Percentiles rank a stretch among this genome's conserved stretches.
Conservation (phyloP, 2,329 filamentous ascomycete species). For the Colletotrichum navitas region DNA sequence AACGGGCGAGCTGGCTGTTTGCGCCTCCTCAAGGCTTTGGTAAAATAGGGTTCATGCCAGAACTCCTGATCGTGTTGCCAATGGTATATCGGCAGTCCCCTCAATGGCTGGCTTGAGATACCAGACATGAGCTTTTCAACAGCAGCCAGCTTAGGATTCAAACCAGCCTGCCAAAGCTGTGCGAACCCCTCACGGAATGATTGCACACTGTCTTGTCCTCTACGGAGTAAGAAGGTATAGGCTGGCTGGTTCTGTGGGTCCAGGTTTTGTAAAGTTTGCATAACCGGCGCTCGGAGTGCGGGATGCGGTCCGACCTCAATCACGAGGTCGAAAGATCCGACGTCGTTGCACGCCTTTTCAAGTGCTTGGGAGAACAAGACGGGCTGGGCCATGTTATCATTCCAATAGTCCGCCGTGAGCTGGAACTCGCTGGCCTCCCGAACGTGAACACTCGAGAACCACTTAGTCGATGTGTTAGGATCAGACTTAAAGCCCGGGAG, state of each 20-base stretch:
- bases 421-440: not conserved
- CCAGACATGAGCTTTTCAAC: not conserved
- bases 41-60: not conserved
- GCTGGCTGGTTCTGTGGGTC: not conserved
- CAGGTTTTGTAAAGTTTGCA: not conserved
- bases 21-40: not conserved
- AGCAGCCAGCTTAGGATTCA: not conserved
- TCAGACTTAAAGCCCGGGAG: not conserved
- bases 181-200: slow-evolving; percentile 24
- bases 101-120: not conserved
- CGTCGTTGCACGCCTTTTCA: not conserved
- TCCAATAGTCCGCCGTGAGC: not conserved
- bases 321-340: not conserved
- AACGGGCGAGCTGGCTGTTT: not conserved
- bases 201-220: slow-evolving; percentile 43
- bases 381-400: not conserved
- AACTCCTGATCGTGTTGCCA: not conserved
- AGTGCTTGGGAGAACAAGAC: not conserved
- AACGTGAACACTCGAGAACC: not conserved
- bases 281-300: not conserved
- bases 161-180: slow-evolving; percentile 35
- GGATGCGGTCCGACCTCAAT: not conserved
- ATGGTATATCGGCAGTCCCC: not conserved
- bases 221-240: not conserved
- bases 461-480: not conserved